phyloP scores from a whole-genome alignment of 352 stramenopile genomes.

The Phytophthora rubi region DNA sequence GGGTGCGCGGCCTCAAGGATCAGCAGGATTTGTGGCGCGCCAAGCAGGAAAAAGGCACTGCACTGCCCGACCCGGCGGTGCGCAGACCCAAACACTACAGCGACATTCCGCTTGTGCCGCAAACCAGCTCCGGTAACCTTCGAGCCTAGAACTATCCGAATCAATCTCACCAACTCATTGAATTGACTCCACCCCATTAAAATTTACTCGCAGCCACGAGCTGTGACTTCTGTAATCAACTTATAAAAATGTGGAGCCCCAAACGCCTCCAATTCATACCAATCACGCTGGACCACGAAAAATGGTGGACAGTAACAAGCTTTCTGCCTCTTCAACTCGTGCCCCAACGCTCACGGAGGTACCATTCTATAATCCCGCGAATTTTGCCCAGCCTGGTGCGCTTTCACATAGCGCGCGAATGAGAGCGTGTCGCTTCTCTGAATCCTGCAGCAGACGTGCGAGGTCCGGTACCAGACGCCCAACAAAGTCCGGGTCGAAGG shows the following conservation, averaged over 20 bases:
- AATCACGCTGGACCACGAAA: constrained; percentile 8
- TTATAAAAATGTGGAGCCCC: constrained; percentile 34
- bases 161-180: constrained; percentile 12
- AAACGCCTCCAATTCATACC: constrained; percentile 19
- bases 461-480: constrained; percentile 85
- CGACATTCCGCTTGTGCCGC: constrained; percentile 57
- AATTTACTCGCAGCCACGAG: constrained; percentile 11
- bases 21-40: constrained; percentile 85
- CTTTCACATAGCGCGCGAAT: constrained; percentile 87
- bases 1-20: constrained; percentile 80
- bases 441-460: constrained; percentile 83
- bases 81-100: constrained; percentile 83
- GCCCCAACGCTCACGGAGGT: neutral
- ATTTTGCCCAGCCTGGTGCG: constrained; percentile 82
- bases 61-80: constrained; percentile 34
- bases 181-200: constrained; percentile 27
- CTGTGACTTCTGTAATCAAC: constrained; percentile 21
- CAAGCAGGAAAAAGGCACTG: constrained; percentile 46
- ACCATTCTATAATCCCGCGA: constrained; percentile 71
- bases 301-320: constrained; percentile 11
- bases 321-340: neutral
- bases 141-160: constrained; percentile 31
- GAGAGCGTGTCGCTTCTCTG: constrained; percentile 84
- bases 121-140: constrained; percentile 50
- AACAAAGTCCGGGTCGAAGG: constrained; percentile 90